Base-by-base conservation (phyloP, 1,284 basidiomycete genomes). In the Fomitopsis pinicola region DNA sequence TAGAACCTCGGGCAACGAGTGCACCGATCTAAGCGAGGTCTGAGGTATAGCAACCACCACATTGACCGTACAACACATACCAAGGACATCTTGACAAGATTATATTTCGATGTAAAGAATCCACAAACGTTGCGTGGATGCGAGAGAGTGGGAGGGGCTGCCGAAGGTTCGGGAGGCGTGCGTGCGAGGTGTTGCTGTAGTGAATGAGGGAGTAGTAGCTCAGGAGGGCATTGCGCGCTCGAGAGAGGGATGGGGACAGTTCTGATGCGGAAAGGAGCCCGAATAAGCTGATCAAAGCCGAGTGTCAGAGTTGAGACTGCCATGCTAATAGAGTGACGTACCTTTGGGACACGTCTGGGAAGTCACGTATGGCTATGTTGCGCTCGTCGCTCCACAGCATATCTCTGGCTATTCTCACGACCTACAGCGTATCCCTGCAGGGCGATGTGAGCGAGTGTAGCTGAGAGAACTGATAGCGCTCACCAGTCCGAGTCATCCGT, bases 191-290 rank as follows among this genome's bases (percentile, higher is more conserved):
- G 62, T 86, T 80, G 8, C 92, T 84, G 1, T 89, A 84, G 66
- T 89, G 82, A 19, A 97, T 82, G n/a, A 95, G 84, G 14, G 90
- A 88, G 72, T 93, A 88, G 72, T 97, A 97, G 67, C 85, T 84
- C 59, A 94, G 81, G 42, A 97, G 83, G 26, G 82, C 77, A 9
- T 81, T 77, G 69, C 83, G 86, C 57, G 90, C 84, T 22, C 57
- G 64, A 52, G 35, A 42, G 30, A 42, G 57, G n/a, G 61, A 67
- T 8, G 82, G 74, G 1, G 82, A 81, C 9, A 81, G 76, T 66
- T 86, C 77, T 5, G 81, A 75, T 40, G 84, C 84, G 10, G 88
- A 81, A 73, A 95, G 91, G 45, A 95, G 79, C 75, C 94, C 91
- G 46, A 92, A 86, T 9, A 95, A 82, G 26, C 92, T 70, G 67